phyloP scores from a whole-genome alignment of 2,329 filamentous ascomycete genomes.

The Aureobasidium vineae region DNA sequence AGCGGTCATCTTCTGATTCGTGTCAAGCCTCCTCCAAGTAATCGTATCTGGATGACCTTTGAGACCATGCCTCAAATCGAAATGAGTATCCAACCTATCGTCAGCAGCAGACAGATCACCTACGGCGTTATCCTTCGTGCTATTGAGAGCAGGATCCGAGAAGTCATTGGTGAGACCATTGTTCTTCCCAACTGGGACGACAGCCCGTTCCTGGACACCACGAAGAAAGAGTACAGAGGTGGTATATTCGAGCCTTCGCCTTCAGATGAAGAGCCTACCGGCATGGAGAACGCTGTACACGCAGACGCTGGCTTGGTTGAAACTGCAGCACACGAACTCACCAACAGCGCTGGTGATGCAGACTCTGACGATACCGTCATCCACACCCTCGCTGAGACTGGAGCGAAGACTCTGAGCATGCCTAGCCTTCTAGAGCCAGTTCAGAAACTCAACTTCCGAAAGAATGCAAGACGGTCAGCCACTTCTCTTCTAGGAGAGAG shows the following conservation, averaged over 20 bases:
- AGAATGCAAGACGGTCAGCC: conserved; percentile 27
- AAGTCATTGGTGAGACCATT: conserved; percentile 87
- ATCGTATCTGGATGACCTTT: conserved; percentile 94
- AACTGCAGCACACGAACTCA: conserved; percentile 12
- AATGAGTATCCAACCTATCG: conserved; percentile 90
- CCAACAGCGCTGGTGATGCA: conserved; percentile 15
- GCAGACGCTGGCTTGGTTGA: neutral
- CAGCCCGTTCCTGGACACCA: conserved; percentile 81
- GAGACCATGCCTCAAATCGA: conserved; percentile 92
- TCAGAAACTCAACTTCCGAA: conserved; percentile 27
- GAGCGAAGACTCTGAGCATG: conserved; percentile 32
- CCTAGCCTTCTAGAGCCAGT: conserved; percentile 27
- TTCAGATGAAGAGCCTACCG: conserved; percentile 18
- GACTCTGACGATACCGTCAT: conserved; percentile 21
- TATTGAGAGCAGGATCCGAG: conserved; percentile 92
- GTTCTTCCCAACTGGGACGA: conserved; percentile 97
- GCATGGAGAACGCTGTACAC: conserved; percentile 14
- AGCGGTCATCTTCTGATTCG: conserved; percentile 82
- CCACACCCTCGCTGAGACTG: conserved; percentile 20
- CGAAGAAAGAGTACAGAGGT: conserved; percentile 73
- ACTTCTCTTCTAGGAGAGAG: conserved; percentile 36
- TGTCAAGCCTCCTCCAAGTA: conserved; percentile 93
- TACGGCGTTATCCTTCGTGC: conserved; percentile 88
- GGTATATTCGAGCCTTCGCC: conserved; percentile 65
- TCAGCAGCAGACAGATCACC: conserved; percentile 92